Evolutionary conservation across 1,284 basidiomycete genomes (phyloP).

Genomic region (Pseudozyma thailandica): DNA sequence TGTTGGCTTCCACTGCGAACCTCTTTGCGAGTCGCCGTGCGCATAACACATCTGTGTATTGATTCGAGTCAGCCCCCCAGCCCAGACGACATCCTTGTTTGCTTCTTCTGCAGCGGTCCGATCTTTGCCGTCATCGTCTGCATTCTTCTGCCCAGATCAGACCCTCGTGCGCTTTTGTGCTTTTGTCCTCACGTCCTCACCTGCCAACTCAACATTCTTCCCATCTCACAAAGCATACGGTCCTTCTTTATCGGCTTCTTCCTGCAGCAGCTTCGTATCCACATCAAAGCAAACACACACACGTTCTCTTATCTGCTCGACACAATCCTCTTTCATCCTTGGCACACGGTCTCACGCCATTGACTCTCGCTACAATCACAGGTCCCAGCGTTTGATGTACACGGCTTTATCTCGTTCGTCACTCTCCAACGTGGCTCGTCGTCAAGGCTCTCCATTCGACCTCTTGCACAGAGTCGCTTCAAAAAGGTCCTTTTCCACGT

Average conservation of each 20-base stretch:
- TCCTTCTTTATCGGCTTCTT: no score
- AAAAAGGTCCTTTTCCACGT: conserved; percentile 8
- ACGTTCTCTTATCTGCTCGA: background rate
- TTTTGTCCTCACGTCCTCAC: no score
- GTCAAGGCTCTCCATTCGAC: conserved; percentile 18
- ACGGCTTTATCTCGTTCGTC: conserved; percentile 21
- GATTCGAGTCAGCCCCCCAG: background rate
- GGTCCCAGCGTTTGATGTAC: conserved; percentile 26
- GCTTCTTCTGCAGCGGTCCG: background rate
- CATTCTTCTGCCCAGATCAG: background rate
- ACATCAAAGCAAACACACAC: background rate
- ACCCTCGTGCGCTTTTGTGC: no score
- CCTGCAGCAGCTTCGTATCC: background rate
- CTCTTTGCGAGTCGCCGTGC: background rate
- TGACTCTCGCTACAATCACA: background rate
- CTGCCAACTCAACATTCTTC: no score
- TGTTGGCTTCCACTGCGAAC: no score
- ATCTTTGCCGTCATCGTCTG: background rate
- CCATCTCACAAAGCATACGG: no score
- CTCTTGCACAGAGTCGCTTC: conserved; percentile 15
- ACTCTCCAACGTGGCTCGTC: conserved; percentile 31
- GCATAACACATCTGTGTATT: background rate
- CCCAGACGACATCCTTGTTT: conserved; percentile 8
- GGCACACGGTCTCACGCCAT: conserved; percentile 4
- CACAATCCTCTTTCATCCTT: conserved; percentile 29